Percentiles rank a stretch among this genome's conserved stretches.
Evolutionary conservation across 176 grass and related monocot genomes (phyloP).

Genomic region (Phragmites australis): DNA sequence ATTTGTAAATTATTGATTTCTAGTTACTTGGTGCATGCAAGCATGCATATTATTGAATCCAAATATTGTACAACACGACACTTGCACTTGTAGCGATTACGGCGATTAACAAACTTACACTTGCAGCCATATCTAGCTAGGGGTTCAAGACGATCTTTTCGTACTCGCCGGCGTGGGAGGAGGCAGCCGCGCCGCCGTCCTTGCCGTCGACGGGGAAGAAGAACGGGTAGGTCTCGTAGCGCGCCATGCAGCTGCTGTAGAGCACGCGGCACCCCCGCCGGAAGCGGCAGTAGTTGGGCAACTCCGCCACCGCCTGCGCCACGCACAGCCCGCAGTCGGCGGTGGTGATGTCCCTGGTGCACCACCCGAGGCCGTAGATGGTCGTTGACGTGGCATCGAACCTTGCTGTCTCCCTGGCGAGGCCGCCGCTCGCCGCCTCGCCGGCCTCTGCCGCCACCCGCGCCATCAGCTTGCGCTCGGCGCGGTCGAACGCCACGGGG

Average conservation of each 20-base stretch:
- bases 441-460: conserved; percentile 37
- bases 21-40: neutral
- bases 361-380: conserved; percentile 76
- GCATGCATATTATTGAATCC: neutral
- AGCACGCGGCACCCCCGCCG: conserved; percentile 65
- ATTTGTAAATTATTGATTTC: neutral
- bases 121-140: neutral
- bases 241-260: conserved; percentile 75
- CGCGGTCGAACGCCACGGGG: conserved; percentile 48
- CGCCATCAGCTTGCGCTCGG: conserved; percentile 43
- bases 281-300: conserved; percentile 59
- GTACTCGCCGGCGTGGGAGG: conserved; percentile 17
- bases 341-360: conserved; percentile 57
- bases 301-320: conserved; percentile 60
- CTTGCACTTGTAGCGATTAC: too few relatives aligned
- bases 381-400: conserved; percentile 10
- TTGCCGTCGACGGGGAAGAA: conserved; percentile 57
- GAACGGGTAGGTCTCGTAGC: conserved; percentile 80
- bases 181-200: neutral
- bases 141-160: conserved; percentile 24
- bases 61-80: neutral
- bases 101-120: neutral
- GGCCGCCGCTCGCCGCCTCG: neutral
- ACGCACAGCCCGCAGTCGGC: conserved; percentile 61
- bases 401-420: conserved; percentile 38